Base-by-base conservation (phyloP, 2,329 filamentous ascomycete genomes). In the Emergomyces africanus region DNA sequence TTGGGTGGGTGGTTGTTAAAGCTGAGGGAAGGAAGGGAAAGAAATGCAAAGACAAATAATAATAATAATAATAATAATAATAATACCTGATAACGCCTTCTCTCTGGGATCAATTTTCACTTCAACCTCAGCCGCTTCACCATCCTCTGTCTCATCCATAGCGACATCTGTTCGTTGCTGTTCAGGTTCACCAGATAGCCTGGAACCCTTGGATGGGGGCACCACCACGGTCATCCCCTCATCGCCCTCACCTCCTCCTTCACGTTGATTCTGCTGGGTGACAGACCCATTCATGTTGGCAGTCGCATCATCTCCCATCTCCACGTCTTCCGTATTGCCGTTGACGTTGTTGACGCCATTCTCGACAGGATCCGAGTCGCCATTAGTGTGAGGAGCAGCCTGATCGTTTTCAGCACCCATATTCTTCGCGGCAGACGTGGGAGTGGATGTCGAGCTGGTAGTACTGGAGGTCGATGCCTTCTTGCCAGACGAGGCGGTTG, bases 191-290 rank as follows among this genome's bases (percentile, higher is more conserved):
- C 78, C 78, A 60, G 84, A 80, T 60, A 81, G 74, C 75, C 83
- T 79, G 63, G 79, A 76, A 68, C 77, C 77, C 78, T 89, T 89
- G 64, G 85, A 82, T 60, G 85, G 86, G 58, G 87, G 86, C 50
- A 90, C 86, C 67, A 90, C 87, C 64, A 90, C 86, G 56, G 87
- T 90, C 86, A 90, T 90, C 77, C 89, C 86, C 67, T 78, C 85
- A 66, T 88, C 86, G 68, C 81, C 85, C 69, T 90, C 84, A 77
- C 86, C 86, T 69, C 86, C 86, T 69, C 86, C 86, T 67, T 80
- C 81, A 75, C 74, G 66, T 71, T 75, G 77, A 87, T 88, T 67
- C 80, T 69, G 68, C 30, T 70, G 72, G 67, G 73, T 74, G 70
- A 75, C 69, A 77, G 75, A 71, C 68, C 70, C 71, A 71, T 81